A percentile compares a stretch with the other conserved stretches of the same genome.
Conservation (phyloP, 176 grass and related monocot species). For the Tillandsia fasciculata region DNA sequence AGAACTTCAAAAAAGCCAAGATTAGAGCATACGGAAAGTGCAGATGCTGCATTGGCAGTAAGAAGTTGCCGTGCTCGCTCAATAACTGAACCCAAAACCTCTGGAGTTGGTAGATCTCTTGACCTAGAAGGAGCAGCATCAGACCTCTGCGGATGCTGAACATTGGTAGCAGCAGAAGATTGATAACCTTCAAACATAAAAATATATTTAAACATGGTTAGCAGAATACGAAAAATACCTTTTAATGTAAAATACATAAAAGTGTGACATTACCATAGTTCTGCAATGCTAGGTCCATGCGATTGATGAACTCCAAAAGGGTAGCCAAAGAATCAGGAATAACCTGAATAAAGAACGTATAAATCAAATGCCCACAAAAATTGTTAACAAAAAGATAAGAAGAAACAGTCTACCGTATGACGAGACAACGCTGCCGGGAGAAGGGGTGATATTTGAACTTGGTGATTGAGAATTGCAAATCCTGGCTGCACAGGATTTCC, state of each 20-base stretch:
- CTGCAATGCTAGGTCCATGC: constrained; percentile 56
- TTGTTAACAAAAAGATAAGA: constrained; percentile 1
- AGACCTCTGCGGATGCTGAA: constrained; percentile 30
- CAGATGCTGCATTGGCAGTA: constrained; percentile 40
- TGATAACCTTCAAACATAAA: constrained; percentile 38
- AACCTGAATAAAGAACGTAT: constrained; percentile 34
- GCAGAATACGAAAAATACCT: constrained; percentile 15
- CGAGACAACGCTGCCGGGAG: constrained; percentile 33
- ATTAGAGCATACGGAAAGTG: constrained; percentile 70
- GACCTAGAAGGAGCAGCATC: constrained; percentile 36
- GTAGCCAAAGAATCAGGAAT: constrained; percentile 81
- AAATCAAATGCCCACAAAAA: constrained; percentile 5
- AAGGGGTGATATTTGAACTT: constrained; percentile 58
- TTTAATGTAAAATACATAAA: neutral
- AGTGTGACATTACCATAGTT: constrained; percentile 39
- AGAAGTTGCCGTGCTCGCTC: constrained; percentile 63
- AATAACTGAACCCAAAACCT: constrained; percentile 67
- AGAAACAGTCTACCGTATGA: constrained; percentile 31
- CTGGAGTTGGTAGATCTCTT: constrained; percentile 49
- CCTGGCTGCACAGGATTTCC: constrained; percentile 42
- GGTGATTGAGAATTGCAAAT: constrained; percentile 60
- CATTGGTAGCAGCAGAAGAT: constrained; percentile 29
- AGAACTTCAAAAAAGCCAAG: constrained; percentile 13
- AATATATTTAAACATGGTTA: constrained; percentile 17
- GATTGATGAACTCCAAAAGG: constrained; percentile 64